Base-by-base conservation (phyloP, 495 filamentous ascomycete species). In the Penicillium canariense region DNA sequence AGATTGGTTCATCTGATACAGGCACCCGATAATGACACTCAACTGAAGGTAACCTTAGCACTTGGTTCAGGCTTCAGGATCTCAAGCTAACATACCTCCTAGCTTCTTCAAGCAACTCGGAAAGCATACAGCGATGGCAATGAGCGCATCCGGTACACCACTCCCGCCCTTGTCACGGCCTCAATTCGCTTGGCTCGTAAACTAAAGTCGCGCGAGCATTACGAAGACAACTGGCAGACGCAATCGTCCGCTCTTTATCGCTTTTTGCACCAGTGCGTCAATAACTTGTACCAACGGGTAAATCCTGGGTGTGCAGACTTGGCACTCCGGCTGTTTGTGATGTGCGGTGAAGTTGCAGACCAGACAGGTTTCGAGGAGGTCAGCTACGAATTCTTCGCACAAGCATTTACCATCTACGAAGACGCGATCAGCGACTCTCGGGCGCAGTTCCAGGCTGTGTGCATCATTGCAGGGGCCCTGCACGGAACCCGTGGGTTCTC, bases 321-420 rank as follows among this genome's bases (percentile, higher is more conserved):
- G 8, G 82, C 86, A 11, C 82, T 98, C 15, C 89, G 94, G 4
- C 77, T 97, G 8, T 97, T 97, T 67, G 83, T 92, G 47, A 84
- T 88, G 55, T 96, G 90, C 64, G 94, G 94, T 14, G 92, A 97
- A 71, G 86, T 93, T 26, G 91, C 95, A 20, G 93, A 96, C 62
- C 89, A 94, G 68, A 92, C 86, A 5, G 89, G 87, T 12, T 92
- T 92, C 59, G 94, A 97, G 69, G 94, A 97, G 72, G 88, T 96
- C 23, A 87, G 89, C 15, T 98, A 98, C 70, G 94, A 98, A 70
- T 97, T 95, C 77, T 98, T 97, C 62, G 94, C 93, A 2, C 95
- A 98, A 66, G 94, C 94, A 1, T 98, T 98, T 56, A 97, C 94
- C 0, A 90, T 97, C 27, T 98, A 98, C 67, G 94, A 98, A 66